Conservation (phyloP, 176 grass and related monocot genomes). For the maize (Zea mays) region Zm-B73-REFERENCE-NAM-5.0 NC_050103.1:73029501-73030000, state of each 20-base stretch:
- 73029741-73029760: slow-evolving; percentile 89
- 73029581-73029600: slow-evolving; percentile 75
- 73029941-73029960: slow-evolving; percentile 72
- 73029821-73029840: slow-evolving; percentile 7
- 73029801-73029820: background rate
- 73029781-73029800: background rate
- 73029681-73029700: slow-evolving; percentile 65
- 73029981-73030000: background rate
- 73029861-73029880: slow-evolving; percentile 83
- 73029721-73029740: slow-evolving; percentile 96
- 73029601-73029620: slow-evolving; percentile 55
- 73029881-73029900: slow-evolving; percentile 73
- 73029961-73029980: slow-evolving; percentile 79
- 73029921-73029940: slow-evolving; percentile 79
- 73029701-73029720: slow-evolving; percentile 77
- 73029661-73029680: background rate
- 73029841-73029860: slow-evolving; percentile 34
- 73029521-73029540: slow-evolving; percentile 56
- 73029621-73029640: slow-evolving; percentile 15
- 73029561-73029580: slow-evolving; percentile 62
- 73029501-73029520: slow-evolving; percentile 5
- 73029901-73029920: slow-evolving; percentile 90
- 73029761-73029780: background rate
- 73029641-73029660: background rate
- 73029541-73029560: slow-evolving; percentile 55